These are phyloP conservation scores for Trichosporon sp. DNA, from an alignment of 1,284 basidiomycete genomes.

Conservation along the genomic window DNA sequence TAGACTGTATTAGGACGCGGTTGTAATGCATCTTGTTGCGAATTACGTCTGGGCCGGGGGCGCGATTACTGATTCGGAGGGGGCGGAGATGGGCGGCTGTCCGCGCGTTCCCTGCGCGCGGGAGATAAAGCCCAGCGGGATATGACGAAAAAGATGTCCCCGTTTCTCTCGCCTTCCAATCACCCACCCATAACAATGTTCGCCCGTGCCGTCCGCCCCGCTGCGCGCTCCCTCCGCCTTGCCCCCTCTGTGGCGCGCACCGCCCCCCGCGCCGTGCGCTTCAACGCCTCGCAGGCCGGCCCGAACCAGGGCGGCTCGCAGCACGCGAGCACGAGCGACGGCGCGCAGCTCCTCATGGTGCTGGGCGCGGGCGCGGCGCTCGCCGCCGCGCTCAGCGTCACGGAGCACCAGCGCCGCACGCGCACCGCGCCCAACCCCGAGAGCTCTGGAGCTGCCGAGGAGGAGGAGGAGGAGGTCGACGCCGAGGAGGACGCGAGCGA, in stretches of 20 bases:
- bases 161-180: background rate
- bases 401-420: background rate
- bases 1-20: too few relatives aligned
- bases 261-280: background rate
- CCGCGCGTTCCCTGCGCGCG: background rate
- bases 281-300: background rate
- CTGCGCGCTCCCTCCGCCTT: background rate
- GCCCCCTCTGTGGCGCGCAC: too few relatives aligned
- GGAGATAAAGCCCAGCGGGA: background rate
- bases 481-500: constrained; percentile 7
- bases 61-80: background rate
- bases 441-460: background rate
- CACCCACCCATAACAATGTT: background rate
- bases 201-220: background rate
- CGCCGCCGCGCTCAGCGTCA: background rate
- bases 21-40: background rate
- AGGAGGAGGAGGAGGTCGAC: constrained; percentile 7
- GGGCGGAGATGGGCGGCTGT: constrained; percentile 24
- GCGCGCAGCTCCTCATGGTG: background rate
- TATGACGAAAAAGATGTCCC: background rate
- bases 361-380: constrained; percentile 7
- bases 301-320: background rate
- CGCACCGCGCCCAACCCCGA: constrained; percentile 2
- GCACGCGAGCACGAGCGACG: background rate
- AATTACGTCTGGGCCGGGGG: too few relatives aligned